A percentile compares a stretch with the other conserved stretches of the same genome.
These are phyloP conservation scores for Acanthamoeba lenticulata DNA, from an alignment of 208 protist genomes.

Conservation along the genomic window DNA sequence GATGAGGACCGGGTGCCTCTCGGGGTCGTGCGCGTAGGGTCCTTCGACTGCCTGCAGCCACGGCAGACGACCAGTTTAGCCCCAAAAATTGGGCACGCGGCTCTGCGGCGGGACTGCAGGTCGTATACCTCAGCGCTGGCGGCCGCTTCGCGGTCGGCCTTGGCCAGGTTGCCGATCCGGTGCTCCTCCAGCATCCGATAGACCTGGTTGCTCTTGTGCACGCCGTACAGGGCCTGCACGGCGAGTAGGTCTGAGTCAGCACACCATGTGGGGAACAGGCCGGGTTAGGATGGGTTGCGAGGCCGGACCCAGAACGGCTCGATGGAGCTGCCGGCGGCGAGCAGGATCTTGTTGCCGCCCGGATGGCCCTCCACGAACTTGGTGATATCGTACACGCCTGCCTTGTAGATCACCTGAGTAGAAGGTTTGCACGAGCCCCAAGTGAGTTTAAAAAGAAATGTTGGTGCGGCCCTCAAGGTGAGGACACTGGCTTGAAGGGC, in stretches of 20 bases:
- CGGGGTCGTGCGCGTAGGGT: conserved; percentile 70
- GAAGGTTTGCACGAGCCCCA: neutral
- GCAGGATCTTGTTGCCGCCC: conserved; percentile 86
- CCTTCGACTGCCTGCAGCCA: neutral
- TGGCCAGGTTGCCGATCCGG: conserved; percentile 68
- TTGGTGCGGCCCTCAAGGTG: too few species aligned
- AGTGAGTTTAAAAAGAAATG: too few species aligned
- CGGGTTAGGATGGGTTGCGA: neutral
- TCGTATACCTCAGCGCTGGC: neutral
- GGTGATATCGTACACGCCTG: conserved; percentile 88
- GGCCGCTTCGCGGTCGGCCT: conserved; percentile 18
- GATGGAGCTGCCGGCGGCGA: conserved; percentile 87
- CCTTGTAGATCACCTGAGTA: conserved; percentile 84
- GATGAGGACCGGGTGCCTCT: conserved; percentile 14
- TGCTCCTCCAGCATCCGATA: conserved; percentile 61
- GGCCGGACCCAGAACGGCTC: conserved; percentile 86
- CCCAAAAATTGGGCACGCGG: neutral
- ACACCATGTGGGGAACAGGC: neutral
- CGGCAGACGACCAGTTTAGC: neutral
- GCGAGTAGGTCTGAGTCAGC: neutral
- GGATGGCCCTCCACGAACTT: conserved; percentile 88
- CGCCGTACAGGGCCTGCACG: conserved; percentile 12
- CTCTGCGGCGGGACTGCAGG: neutral
- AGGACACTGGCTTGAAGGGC: too few species aligned
- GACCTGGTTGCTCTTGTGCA: conserved; percentile 68